Evolutionary conservation across 306 rosid genomes (phyloP).

Genomic region (Prunus salicina): DNA sequence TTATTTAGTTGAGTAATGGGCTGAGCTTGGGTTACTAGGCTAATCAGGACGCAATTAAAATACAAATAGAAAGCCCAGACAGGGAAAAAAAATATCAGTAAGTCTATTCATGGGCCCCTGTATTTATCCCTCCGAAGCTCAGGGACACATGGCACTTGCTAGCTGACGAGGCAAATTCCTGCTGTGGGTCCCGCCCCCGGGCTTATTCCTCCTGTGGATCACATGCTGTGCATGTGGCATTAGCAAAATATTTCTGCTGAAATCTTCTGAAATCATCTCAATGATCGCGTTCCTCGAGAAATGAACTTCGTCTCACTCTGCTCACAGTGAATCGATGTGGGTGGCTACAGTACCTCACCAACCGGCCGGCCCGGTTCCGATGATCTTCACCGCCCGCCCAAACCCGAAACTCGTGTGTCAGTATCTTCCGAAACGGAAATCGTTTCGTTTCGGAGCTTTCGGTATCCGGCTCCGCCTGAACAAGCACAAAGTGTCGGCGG

Average conservation of each 20-base stretch:
- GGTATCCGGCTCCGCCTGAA: constrained; percentile 16
- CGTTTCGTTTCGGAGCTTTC: constrained; percentile 2
- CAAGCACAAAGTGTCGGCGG: constrained; percentile 33
- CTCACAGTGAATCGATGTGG: constrained; percentile 29
- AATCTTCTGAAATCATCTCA: background rate
- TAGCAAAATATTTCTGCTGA: background rate
- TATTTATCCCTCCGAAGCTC: background rate
- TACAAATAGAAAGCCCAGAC: too few relatives aligned
- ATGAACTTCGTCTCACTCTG: background rate
- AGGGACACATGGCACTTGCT: too few relatives aligned
- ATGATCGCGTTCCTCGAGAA: background rate
- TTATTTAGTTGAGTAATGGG: too few relatives aligned
- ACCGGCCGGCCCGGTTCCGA: constrained; percentile 14
- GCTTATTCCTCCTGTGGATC: background rate
- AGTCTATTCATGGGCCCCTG: background rate
- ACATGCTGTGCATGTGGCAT: background rate
- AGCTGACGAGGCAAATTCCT: background rate
- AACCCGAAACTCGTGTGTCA: background rate
- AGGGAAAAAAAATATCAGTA: too few relatives aligned
- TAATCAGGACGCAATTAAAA: too few relatives aligned
- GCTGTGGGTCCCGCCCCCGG: background rate
- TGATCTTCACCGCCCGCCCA: background rate
- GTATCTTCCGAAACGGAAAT: constrained; percentile 1
- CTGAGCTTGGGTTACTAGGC: too few relatives aligned
- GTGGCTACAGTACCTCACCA: constrained; percentile 16